These are phyloP conservation scores for Aaosphaeria pasadenensis DNA, from an alignment of 2,329 filamentous ascomycete genomes.

Conservation along the genomic window DNA sequence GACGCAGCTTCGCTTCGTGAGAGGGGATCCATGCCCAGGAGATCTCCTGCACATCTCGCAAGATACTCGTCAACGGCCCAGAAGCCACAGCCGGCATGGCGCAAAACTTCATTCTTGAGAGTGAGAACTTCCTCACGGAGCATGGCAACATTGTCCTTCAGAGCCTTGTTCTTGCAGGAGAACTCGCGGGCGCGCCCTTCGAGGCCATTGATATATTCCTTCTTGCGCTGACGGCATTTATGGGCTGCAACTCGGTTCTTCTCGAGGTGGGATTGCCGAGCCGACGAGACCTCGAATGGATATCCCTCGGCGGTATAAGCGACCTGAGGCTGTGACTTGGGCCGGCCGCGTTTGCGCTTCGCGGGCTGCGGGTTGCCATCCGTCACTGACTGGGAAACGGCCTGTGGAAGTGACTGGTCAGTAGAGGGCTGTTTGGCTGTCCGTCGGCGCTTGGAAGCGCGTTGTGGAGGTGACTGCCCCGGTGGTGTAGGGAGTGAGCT, in stretches of 20 bases:
- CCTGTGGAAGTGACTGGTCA: neutral
- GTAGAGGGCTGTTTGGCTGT: slow-evolving; percentile 10
- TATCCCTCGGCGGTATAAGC: slow-evolving; percentile 30
- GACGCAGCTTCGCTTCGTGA: slow-evolving; percentile 1
- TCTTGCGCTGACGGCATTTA: slow-evolving; percentile 71
- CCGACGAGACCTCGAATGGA: slow-evolving; percentile 31
- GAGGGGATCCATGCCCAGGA: slow-evolving; percentile 23
- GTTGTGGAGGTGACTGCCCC: neutral
- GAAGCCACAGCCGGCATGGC: slow-evolving; percentile 36
- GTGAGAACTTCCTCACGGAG: slow-evolving; percentile 33
- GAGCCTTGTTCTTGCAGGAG: slow-evolving; percentile 30
- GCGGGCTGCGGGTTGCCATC: slow-evolving; percentile 19
- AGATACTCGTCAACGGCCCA: slow-evolving; percentile 39
- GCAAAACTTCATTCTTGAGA: slow-evolving; percentile 37
- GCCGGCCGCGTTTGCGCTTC: slow-evolving; percentile 36
- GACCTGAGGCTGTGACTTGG: slow-evolving; percentile 32
- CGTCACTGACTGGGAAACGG: too few species aligned
- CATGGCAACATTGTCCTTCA: slow-evolving; percentile 32
- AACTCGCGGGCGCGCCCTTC: slow-evolving; percentile 45
- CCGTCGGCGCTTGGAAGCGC: slow-evolving; percentile 25
- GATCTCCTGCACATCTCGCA: slow-evolving; percentile 31
- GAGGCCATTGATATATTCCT: slow-evolving; percentile 53
- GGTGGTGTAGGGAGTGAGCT: too few species aligned
- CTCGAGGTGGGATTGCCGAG: slow-evolving; percentile 50
- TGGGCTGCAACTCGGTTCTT: slow-evolving; percentile 71